Base-by-base conservation (phyloP, 192 early-diverging fungal species). In the Endogone sp. region DNA sequence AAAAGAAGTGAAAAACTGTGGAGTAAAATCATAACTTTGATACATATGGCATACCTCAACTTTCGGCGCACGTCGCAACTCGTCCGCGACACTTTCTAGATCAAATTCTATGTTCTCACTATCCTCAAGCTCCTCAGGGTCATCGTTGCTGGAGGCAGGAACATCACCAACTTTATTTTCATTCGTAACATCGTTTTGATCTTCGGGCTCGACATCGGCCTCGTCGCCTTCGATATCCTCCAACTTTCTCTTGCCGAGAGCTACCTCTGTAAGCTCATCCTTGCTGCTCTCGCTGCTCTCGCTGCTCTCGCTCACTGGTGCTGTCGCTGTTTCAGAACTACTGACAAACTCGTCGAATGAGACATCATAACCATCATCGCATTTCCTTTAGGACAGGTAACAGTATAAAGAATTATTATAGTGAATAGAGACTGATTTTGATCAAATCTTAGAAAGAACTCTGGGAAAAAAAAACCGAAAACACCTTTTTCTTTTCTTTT, bases 91-190 rank as follows among this genome's bases (percentile, higher is more conserved):
- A 3, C 24, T 66, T 60, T 11, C 44, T 3, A 71, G 55, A 31
- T 71, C 64, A 66, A 71, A 20, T 9, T 71, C 55, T 71, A 71
- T 66, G 3, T 65, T 22, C 27, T 66, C 56, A 28, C 55, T 58
- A 71, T 32, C 63, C 20, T 71, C 63, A 65, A 57, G 6, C 28
- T 29, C 64, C 32, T 29, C 25, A 70, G 37, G 37, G 37, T 49
- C 37, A 49, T 49, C 37, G 37, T 68, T 31, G 44, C 57, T 32
- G 61, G 66, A 68, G 67, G 25, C 57, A 68, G 67, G 60, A 23
- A 24, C 44, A 32, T 68, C 57, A 28, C 57, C 60, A 20, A 60
- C 44, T 8, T 60, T 68, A 60, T 55, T 65, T 31, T 24, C 26
- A 55, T 26, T 49, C 37, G 37, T 16, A 49, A 49, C 16, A 1